Percentiles rank a stretch among this genome's conserved stretches.
phyloP scores from a whole-genome alignment of 306 rosid species.

The Rubus parviflorus region DNA sequence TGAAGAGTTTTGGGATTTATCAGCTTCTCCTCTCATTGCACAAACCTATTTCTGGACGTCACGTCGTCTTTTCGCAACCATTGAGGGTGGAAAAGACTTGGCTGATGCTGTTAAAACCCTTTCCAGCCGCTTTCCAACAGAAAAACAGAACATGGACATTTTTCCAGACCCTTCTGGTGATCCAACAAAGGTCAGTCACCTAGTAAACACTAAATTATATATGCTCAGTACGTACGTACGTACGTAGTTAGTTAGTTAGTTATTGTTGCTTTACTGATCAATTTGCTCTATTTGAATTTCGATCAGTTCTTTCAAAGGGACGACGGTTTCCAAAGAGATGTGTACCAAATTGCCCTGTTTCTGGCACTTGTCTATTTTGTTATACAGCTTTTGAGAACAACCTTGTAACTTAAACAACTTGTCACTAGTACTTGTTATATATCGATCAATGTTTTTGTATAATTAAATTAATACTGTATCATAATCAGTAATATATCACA shows the following conservation, averaged over 20 bases:
- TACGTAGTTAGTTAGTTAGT: too few relatives aligned
- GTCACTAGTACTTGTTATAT: background rate
- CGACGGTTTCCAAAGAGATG: slow-evolving; percentile 78
- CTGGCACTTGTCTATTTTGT: slow-evolving; percentile 75
- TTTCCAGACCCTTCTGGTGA: slow-evolving; percentile 84
- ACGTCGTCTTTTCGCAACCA: slow-evolving; percentile 55
- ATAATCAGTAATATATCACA: background rate
- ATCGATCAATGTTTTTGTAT: background rate
- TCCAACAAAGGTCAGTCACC: slow-evolving; percentile 77
- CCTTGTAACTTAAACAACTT: slow-evolving; percentile 40
- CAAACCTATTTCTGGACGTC: slow-evolving; percentile 85
- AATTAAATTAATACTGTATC: background rate
- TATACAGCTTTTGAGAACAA: slow-evolving; percentile 69
- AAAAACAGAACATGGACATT: slow-evolving; percentile 59
- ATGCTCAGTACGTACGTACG: background rate
- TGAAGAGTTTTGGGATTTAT: slow-evolving; percentile 85
- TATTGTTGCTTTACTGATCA: background rate
- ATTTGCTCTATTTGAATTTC: slow-evolving; percentile 2
- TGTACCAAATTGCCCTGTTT: slow-evolving; percentile 71
- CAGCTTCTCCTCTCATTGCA: slow-evolving; percentile 61
- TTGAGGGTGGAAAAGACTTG: slow-evolving; percentile 68
- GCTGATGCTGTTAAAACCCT: slow-evolving; percentile 51
- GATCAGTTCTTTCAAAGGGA: slow-evolving; percentile 83
- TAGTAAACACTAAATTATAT: background rate
- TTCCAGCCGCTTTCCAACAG: slow-evolving; percentile 38